Evolutionary conservation across 257 asterid species (phyloP).

Genomic region (Gentiana macrophylla): DNA sequence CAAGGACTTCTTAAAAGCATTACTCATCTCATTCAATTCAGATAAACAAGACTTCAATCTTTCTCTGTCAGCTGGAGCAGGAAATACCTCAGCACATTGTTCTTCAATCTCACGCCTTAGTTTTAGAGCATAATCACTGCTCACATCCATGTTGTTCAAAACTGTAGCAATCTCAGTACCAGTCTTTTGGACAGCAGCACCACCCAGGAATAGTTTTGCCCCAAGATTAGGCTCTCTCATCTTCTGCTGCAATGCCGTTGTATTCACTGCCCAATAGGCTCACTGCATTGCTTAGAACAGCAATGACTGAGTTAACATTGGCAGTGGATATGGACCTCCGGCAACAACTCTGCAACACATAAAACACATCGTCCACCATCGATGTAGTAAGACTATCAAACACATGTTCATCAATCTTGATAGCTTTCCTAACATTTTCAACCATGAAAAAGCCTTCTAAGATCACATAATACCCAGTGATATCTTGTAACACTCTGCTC

Average conservation of each 20-base stretch:
- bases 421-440: constrained; percentile 94
- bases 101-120: constrained; percentile 91
- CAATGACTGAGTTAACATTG: constrained; percentile 78
- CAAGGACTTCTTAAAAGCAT: constrained; percentile 61
- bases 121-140: constrained; percentile 82
- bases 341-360: constrained; percentile 94
- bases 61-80: constrained; percentile 75
- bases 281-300: constrained; percentile 70
- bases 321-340: constrained; percentile 82
- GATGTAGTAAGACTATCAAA: constrained; percentile 88
- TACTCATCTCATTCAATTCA: constrained; percentile 78
- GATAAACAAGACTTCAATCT: constrained; percentile 82
- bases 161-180: constrained; percentile 84
- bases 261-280: constrained; percentile 85
- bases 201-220: constrained; percentile 80
- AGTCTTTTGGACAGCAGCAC: constrained; percentile 81
- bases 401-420: constrained; percentile 81
- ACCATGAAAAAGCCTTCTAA: constrained; percentile 97
- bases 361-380: constrained; percentile 95
- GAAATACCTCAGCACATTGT: constrained; percentile 78
- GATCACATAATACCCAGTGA: constrained; percentile 79
- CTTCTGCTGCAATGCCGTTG: constrained; percentile 84
- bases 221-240: constrained; percentile 84
- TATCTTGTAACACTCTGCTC: constrained; percentile 73
- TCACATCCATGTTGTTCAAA: constrained; percentile 88